Conservation (phyloP, 2,329 filamentous ascomycete genomes). For the Xylariaceae sp. region DNA sequence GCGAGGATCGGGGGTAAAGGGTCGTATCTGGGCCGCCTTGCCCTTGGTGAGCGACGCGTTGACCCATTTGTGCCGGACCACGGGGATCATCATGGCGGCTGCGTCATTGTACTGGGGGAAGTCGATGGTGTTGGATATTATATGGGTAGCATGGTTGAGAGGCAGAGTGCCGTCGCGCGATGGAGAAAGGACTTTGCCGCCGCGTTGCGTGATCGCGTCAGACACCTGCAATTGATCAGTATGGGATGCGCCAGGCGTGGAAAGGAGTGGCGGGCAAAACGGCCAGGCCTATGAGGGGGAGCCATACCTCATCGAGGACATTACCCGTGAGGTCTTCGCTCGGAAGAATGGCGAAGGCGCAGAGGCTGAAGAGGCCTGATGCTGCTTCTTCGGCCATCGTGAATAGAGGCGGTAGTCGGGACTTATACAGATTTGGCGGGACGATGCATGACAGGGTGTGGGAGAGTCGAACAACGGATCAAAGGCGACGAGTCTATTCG, state of each 20-base stretch:
- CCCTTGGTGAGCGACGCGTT: slow-evolving; percentile 58
- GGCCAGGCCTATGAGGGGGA: background rate
- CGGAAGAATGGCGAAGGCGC: slow-evolving; percentile 20
- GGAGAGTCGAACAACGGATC: too few species aligned
- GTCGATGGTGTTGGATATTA: slow-evolving; percentile 69
- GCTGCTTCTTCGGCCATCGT: slow-evolving; percentile 21
- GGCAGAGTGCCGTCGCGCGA: slow-evolving; percentile 40
- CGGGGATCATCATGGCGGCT: slow-evolving; percentile 69
- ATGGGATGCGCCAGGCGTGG: background rate
- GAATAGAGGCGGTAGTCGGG: slow-evolving; percentile 6
- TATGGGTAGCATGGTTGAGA: slow-evolving; percentile 44
- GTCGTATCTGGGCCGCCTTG: slow-evolving; percentile 69
- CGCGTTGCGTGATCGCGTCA: slow-evolving; percentile 38
- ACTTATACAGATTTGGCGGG: too few species aligned
- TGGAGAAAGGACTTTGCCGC: slow-evolving; percentile 40
- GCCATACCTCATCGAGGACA: slow-evolving; percentile 19
- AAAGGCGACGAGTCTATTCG: too few species aligned
- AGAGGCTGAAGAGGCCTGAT: slow-evolving; percentile 19
- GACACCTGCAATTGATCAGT: slow-evolving; percentile 30
- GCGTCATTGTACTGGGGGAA: slow-evolving; percentile 80
- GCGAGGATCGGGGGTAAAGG: slow-evolving; percentile 83
- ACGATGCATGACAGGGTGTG: slow-evolving; percentile 8
- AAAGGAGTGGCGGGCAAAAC: background rate
- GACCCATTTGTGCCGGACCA: slow-evolving; percentile 80
- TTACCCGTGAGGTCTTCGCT: slow-evolving; percentile 16